These are phyloP conservation scores for Picochlorum sp. DNA, from an alignment of 139 green algal species.

Conservation along the genomic window DNA sequence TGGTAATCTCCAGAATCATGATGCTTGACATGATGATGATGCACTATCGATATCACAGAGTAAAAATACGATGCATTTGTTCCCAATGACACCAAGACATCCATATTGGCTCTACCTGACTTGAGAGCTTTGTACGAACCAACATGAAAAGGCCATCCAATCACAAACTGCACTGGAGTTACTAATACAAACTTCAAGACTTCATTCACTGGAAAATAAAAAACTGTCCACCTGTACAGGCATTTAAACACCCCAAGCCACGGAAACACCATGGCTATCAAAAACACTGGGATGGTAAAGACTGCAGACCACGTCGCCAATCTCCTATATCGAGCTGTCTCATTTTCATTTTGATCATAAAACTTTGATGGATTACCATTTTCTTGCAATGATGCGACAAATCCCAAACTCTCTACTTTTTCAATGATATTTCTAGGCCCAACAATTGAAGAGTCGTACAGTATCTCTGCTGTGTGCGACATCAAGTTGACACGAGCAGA, in stretches of 20 bases:
- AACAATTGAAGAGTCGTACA: slow-evolving; percentile 41
- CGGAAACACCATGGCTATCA: slow-evolving; percentile 80
- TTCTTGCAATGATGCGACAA: slow-evolving; percentile 13
- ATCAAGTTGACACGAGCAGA: slow-evolving; percentile 31
- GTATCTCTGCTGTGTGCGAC: slow-evolving; percentile 44
- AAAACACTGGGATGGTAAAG: slow-evolving; percentile 81
- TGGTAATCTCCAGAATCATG: slow-evolving; percentile 25
- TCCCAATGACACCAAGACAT: slow-evolving; percentile 90
- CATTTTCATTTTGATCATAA: slow-evolving; percentile 13
- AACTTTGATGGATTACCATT: background rate
- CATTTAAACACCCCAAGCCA: slow-evolving; percentile 39
- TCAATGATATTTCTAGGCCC: slow-evolving; percentile 61
- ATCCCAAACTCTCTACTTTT: slow-evolving; percentile 47
- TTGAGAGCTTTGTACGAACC: slow-evolving; percentile 62
- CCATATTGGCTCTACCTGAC: slow-evolving; percentile 87
- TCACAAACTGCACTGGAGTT: slow-evolving; percentile 83
- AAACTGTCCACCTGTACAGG: slow-evolving; percentile 22
- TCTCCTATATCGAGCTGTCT: slow-evolving; percentile 40
- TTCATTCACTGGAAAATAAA: slow-evolving; percentile 57
- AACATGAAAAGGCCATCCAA: slow-evolving; percentile 88
- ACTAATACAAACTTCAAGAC: slow-evolving; percentile 74
- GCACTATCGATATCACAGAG: slow-evolving; percentile 70
- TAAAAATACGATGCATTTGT: slow-evolving; percentile 92
- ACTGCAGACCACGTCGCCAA: slow-evolving; percentile 26
- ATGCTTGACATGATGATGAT: slow-evolving; percentile 46